phyloP scores from a whole-genome alignment of 306 rosid species.

The Castanospermum australe region DNA sequence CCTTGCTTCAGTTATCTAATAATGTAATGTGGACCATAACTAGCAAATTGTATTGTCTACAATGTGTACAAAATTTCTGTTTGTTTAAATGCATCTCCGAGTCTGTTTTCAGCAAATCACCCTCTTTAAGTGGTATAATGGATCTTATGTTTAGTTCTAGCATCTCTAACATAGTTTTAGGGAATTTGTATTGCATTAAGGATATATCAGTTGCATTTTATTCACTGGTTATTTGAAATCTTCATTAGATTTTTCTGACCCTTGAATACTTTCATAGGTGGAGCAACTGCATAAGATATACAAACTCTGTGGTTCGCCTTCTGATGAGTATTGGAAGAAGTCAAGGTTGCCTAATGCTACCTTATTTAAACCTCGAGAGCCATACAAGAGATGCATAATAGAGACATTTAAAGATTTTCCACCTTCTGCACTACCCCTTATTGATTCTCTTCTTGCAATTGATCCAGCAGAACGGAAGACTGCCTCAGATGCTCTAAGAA shows the following conservation, averaged over 20 bases:
- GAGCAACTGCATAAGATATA: constrained; percentile 96
- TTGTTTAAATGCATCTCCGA: not conserved
- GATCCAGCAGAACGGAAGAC: constrained; percentile 85
- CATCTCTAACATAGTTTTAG: not conserved
- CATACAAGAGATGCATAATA: constrained; percentile 74
- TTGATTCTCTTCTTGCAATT: constrained; percentile 86
- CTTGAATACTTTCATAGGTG: constrained; percentile 52
- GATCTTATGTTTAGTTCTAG: not conserved
- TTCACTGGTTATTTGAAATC: constrained; percentile 15
- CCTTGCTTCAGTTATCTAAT: not conserved
- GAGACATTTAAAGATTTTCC: constrained; percentile 86
- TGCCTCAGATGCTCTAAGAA: constrained; percentile 73
- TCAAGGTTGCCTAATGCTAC: constrained; percentile 89
- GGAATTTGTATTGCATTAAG: constrained; percentile 9
- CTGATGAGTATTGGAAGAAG: constrained; percentile 89
- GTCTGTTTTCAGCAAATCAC: not conserved
- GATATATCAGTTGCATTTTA: not conserved
- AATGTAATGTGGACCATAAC: not conserved
- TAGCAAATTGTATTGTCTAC: not conserved
- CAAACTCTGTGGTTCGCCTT: constrained; percentile 91
- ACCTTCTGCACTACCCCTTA: constrained; percentile 75
- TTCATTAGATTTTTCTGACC: constrained; percentile 12
- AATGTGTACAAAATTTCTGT: not conserved
- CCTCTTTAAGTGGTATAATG: not conserved
- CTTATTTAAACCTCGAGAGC: constrained; percentile 83